Percentiles rank a stretch among this genome's conserved stretches.
These are phyloP conservation scores for Fusarium goolgardi DNA, from an alignment of 2,329 filamentous ascomycete species.

Conservation along the genomic window DNA sequence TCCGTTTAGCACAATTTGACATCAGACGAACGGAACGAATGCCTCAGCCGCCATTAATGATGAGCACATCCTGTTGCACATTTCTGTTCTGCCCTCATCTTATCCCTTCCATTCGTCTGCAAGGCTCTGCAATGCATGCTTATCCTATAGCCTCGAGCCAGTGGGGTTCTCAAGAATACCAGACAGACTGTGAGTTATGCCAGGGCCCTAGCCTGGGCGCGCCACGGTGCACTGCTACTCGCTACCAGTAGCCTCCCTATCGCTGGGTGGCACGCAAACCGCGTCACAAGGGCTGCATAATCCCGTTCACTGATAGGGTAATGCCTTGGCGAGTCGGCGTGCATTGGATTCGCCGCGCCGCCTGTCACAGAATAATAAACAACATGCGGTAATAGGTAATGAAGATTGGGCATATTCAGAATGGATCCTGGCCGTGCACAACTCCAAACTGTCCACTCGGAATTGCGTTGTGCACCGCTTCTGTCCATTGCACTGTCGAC, in stretches of 20 bases:
- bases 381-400: constrained; percentile 18
- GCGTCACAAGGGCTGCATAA: constrained; percentile 54
- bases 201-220: constrained; percentile 37
- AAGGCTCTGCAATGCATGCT: constrained; percentile 28
- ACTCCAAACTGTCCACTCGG: constrained; percentile 43
- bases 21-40: constrained; percentile 35
- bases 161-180: constrained; percentile 38
- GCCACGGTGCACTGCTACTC: constrained; percentile 42
- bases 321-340: constrained; percentile 34
- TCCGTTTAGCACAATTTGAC: constrained; percentile 1
- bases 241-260: constrained; percentile 38
- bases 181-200: constrained; percentile 46
- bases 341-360: constrained; percentile 40
- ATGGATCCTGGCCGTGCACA: constrained; percentile 43
- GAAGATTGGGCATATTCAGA: constrained; percentile 29
- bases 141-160: constrained; percentile 27
- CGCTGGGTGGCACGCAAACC: constrained; percentile 48
- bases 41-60: constrained; percentile 36
- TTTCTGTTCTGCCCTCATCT: constrained; percentile 36
- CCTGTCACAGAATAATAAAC: constrained; percentile 33
- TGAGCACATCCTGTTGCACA: constrained; percentile 37
- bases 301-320: constrained; percentile 49
- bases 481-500: constrained; percentile 25
- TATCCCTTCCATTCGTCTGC: constrained; percentile 40
- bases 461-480: constrained; percentile 42